Base-by-base conservation (phyloP, 75 land plant genomes). In the Pinus tabuliformis region DNA sequence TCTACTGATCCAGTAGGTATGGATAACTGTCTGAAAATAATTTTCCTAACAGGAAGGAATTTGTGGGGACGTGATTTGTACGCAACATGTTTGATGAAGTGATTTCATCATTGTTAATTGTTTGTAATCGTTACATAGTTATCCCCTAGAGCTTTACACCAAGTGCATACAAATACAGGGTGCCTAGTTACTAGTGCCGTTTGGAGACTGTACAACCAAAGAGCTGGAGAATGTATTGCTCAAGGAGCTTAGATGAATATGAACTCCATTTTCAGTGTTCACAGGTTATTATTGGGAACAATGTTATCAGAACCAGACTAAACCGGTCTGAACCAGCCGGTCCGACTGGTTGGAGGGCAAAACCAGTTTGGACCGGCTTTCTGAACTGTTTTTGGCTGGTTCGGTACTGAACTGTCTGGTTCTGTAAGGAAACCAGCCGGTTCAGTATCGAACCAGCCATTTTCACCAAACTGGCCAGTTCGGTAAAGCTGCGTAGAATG, bases 1-100 rank as follows among this genome's bases (percentile, higher is more conserved):
- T n/a, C n/a, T 56, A 95, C 98, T 39, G 99, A 97, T 75, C 98
- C 98, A 49, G 86, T 97, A 54, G 99, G 99, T 97, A 81, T 59
- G 88, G 64, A 59, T 21, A 16, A 18, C 26, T 9, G 24, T 76
- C 61, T 61, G 76, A 20, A 39, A 7, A 36, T 65, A 65, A 7
- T 66, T 5, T 66, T 33, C 49, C 70, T 18, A 36, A 11, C 45
- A 37, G 30, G 21, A 66, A 66, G 45, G 45, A 42, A 39, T 68
- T 11, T 3, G 36, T 37, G 18, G 22, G 4, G 16, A 21, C 71
- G 42, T 68, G 28, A 8, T 45, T 45, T 37, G 49, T 68, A 68
- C 42, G 8, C 71, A 42, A 37, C n/a, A 20, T 68, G 21, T 42
- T 39, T 17, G 28, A 18, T 68, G 49, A 68, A 42, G 12, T n/a